A percentile compares a stretch with the other conserved stretches of the same genome.
Conservation (phyloP, 2,329 filamentous ascomycete genomes). For the Penicillium frequentans region DNA sequence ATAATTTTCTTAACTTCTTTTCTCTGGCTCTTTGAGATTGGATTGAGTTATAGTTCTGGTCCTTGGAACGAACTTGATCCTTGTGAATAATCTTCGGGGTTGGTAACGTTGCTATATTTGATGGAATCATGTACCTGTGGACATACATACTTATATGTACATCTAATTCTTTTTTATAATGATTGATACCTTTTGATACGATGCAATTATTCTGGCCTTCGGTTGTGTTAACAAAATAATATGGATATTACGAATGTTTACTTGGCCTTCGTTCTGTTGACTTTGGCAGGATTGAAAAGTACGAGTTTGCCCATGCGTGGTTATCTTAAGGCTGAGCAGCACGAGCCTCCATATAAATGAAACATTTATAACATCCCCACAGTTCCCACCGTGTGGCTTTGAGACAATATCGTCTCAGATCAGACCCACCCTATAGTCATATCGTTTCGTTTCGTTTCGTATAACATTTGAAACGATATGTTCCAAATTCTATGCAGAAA, state of each 20-base stretch:
- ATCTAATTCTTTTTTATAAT: constrained; percentile 22
- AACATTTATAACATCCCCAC: background rate
- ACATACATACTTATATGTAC: constrained; percentile 15
- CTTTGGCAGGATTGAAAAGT: background rate
- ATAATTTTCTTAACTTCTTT: background rate
- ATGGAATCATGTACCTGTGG: constrained; percentile 15
- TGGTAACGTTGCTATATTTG: constrained; percentile 16
- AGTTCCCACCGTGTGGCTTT: background rate
- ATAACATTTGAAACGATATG: background rate
- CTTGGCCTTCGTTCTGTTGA: background rate
- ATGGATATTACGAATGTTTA: too few relatives aligned
- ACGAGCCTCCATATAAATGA: background rate
- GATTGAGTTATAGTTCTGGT: background rate
- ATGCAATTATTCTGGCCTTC: background rate
- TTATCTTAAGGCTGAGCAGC: background rate
- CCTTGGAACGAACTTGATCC: background rate
- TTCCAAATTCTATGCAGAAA: background rate
- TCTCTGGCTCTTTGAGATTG: background rate
- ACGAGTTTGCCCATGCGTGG: too few relatives aligned
- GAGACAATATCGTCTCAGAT: background rate
- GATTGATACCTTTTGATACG: constrained; percentile 28
- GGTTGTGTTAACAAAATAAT: too few relatives aligned
- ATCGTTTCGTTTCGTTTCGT: background rate
- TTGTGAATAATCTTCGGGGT: constrained; percentile 6
- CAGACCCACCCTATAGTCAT: background rate